Conservation (phyloP, 176 grass and related monocot species). For the Cymbopogon citratus region DNA sequence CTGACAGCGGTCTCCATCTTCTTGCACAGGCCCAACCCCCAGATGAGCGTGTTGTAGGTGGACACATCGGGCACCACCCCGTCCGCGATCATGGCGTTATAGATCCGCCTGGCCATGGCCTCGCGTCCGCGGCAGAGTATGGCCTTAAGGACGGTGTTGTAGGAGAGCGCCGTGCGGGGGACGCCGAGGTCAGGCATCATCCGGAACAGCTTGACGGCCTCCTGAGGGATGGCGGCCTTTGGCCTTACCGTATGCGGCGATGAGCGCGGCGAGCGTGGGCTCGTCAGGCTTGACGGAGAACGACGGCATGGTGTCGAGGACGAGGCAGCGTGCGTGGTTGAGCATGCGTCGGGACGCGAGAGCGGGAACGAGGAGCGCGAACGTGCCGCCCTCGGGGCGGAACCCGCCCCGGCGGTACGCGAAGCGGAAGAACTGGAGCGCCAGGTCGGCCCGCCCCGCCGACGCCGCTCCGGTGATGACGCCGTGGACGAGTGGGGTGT, state of each 20-base stretch:
- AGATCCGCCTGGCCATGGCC: constrained; percentile 72
- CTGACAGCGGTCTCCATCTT: constrained; percentile 63
- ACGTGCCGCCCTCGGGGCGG: constrained; percentile 54
- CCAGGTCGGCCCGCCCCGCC: constrained; percentile 34
- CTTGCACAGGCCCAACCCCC: constrained; percentile 77
- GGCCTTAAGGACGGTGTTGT: constrained; percentile 83
- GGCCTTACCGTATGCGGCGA: constrained; percentile 60
- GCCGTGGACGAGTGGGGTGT: constrained; percentile 49
- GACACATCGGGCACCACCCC: constrained; percentile 47
- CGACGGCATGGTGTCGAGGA: constrained; percentile 84
- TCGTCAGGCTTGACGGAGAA: constrained; percentile 53
- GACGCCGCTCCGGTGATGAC: constrained; percentile 45
- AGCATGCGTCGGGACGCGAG: constrained; percentile 68
- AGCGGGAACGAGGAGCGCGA: constrained; percentile 50
- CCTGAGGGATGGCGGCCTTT: constrained; percentile 63
- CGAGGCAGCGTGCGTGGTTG: constrained; percentile 92
- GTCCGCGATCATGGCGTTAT: constrained; percentile 65
- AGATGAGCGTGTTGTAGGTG: constrained; percentile 82
- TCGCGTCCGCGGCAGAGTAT: constrained; percentile 68
- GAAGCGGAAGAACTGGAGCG: constrained; percentile 93
- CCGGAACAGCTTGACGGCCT: constrained; percentile 93
- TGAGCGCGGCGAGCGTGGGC: constrained; percentile 54
- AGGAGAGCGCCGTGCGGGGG: constrained; percentile 55
- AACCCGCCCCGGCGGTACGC: constrained; percentile 79
- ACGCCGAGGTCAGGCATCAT: constrained; percentile 86